Base-by-base conservation (phyloP, 1,284 basidiomycete genomes). In the Thelephora terrestris region DNA sequence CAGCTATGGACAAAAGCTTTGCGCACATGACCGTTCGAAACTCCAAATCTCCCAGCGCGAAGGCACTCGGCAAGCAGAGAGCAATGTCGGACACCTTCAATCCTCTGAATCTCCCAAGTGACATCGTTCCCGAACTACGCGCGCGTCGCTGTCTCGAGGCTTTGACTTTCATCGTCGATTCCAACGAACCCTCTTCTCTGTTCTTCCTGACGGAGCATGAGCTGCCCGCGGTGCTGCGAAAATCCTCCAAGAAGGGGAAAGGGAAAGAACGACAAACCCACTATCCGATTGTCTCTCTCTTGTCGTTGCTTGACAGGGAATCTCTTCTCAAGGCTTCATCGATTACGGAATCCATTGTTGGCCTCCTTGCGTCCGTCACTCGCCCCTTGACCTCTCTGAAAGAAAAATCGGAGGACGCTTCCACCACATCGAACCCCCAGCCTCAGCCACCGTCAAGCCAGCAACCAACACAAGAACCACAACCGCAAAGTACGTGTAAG, bases 131-230 rank as follows among this genome's bases (percentile, higher is more conserved):
- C 1, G 90, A 95, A 54, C 74, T 96, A 47, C 85, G 96, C 49
- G 91, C 91, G 18, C 91, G 95, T 61, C 84, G 92, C 29, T 95
- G 91, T 58, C 75, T 98, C 25, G 93, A 97, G 61, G 87, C 88
- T 2, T 69, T 98, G 51, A 79, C 80, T 1, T 89, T 80, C 64
- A 90, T 97, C 55, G 91, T 95, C 59, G 78, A 73, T 49, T 74
- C 81, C 21, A 96, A 95, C 64, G 83, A 91, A 51, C 64, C 78
- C 16, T 87, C 89, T 1, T 86, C 91, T 1, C 66, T 91, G 18
- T 97, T 93, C 73, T 97, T 98, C 79, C 72, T 98, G 50, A 90
- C 85, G 0, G 94, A 97, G 64, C 91, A 96, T 58, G 94, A 97
- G 57, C 69, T 92, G 25, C 81, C 87, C 4, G 74, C 75, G 16